Conservation (phyloP, 345 rosid genomes). For the Camelina laxa region DNA sequence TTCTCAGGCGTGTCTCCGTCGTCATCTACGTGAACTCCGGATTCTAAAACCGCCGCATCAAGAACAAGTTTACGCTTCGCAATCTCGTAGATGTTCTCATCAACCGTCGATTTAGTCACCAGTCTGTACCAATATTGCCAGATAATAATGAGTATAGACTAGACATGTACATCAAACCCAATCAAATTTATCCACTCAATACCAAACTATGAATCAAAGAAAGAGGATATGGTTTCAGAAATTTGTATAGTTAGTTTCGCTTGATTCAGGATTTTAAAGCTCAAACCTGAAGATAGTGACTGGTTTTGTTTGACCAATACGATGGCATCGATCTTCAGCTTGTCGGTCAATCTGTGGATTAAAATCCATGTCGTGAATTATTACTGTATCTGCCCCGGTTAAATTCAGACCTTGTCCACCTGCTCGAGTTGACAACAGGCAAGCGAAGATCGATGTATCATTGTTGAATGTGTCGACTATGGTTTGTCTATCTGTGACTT, state of each 20-base stretch:
- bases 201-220: not conserved
- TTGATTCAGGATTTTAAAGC: conserved; percentile 4
- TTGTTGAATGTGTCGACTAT: conserved; percentile 88
- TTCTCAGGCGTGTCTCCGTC: conserved; percentile 64
- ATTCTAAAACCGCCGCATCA: conserved; percentile 92
- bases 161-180: not conserved
- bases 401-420: conserved; percentile 98
- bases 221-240: not conserved
- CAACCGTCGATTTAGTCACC: conserved; percentile 90
- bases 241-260: not conserved
- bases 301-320: conserved; percentile 92
- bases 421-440: conserved; percentile 85
- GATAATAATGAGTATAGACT: not conserved
- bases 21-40: conserved; percentile 65
- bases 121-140: conserved; percentile 52
- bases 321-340: conserved; percentile 96
- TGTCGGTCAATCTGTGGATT: conserved; percentile 97
- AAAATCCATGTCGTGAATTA: conserved; percentile 95
- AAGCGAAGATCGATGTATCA: conserved; percentile 81
- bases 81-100: conserved; percentile 91
- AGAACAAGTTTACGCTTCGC: conserved; percentile 81
- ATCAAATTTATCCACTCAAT: not conserved
- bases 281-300: conserved; percentile 86
- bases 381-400: conserved; percentile 89
- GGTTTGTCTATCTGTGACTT: conserved; percentile 84